These are phyloP conservation scores for Drechslerella dactyloides DNA, from an alignment of 2,329 filamentous ascomycete genomes.

Conservation along the genomic window DNA sequence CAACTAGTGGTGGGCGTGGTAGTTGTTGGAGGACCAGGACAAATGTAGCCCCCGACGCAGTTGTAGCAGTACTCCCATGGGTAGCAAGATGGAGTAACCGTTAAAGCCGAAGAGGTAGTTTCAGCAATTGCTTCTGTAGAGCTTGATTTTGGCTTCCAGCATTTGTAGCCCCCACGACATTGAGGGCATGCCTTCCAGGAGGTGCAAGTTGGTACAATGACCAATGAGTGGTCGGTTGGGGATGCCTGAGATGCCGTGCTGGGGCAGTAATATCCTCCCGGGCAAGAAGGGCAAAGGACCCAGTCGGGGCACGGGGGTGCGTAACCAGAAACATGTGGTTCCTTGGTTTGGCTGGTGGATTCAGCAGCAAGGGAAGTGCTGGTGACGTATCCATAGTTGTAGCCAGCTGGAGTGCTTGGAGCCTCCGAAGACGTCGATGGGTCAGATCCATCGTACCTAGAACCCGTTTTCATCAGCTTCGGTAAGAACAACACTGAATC, in stretches of 20 bases:
- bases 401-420: slow-evolving; percentile 9
- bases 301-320: slow-evolving; percentile 30
- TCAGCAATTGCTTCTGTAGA: slow-evolving; percentile 7
- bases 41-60: slow-evolving; percentile 39
- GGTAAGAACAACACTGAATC: no score
- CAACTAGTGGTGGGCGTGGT: slow-evolving; percentile 9
- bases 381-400: slow-evolving; percentile 25
- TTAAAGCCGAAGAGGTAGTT: slow-evolving; percentile 21
- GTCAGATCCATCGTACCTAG: slow-evolving; percentile 19
- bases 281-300: slow-evolving; percentile 26
- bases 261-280: slow-evolving; percentile 38
- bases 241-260: slow-evolving; percentile 11
- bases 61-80: slow-evolving; percentile 36
- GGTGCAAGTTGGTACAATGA: slow-evolving; percentile 37
- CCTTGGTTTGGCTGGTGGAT: slow-evolving; percentile 9
- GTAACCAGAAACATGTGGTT: slow-evolving; percentile 11
- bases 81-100: slow-evolving; percentile 31
- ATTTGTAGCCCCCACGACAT: slow-evolving; percentile 45
- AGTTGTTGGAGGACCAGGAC: slow-evolving; percentile 6
- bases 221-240: slow-evolving; percentile 21
- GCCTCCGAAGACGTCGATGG: slow-evolving; percentile 12
- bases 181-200: slow-evolving; percentile 44
- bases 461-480: no score
- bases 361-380: slow-evolving; percentile 1
- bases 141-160: slow-evolving; percentile 36